Evolutionary conservation across 192 early-diverging fungal genomes (phyloP), one percentile per base, ranked within the genome.

Genomic region (Helicostylum pulchrum): DNA sequence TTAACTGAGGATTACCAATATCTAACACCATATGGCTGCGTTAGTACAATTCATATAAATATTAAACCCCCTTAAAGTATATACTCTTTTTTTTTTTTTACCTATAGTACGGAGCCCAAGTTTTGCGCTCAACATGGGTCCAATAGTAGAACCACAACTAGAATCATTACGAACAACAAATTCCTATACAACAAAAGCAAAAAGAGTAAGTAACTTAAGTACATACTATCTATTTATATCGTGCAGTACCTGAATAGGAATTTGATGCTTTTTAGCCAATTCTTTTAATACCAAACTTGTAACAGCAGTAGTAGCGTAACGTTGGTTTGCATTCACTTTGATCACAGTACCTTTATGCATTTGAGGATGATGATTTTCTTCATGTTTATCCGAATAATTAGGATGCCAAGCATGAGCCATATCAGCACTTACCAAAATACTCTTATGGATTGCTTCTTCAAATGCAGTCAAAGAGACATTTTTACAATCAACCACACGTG

Each of bases 281-380:
- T 94, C 87, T 48, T 86, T 86, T 61, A 93, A 78, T 26, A 92
- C 79, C 4, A 88, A 67, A 23, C 84, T 83, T 7, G 90, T 90
- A 15, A 81, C 87, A 15, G 89, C 80, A 4, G 89, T 93, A 54
- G 88, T 90, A 7, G 88, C 88, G 58, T 92, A 92, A 39, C 89
- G 84, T 80, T 97, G 95, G 81, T 98, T 99, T 50, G 96, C 93
- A 65, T 99, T 99, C 49, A 89, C 71, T 85, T 99, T 99, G 73
- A 99, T 92, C 19, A 96, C 94, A 45, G 94, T 87, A 15, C 97
- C 97, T 68, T 90, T 87, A 75, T 97, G 90, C 85, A 97, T 90
- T 50, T 81, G 70, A 3, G 96, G 96, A 8, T 90, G 85, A 75
- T 99, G 96, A 69, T 94, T 88, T 43, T 88, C 90, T 73, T 99